These are phyloP conservation scores for Barnettozyma salicaria DNA, from an alignment of 805 yeast genomes.

Conservation along the genomic window DNA sequence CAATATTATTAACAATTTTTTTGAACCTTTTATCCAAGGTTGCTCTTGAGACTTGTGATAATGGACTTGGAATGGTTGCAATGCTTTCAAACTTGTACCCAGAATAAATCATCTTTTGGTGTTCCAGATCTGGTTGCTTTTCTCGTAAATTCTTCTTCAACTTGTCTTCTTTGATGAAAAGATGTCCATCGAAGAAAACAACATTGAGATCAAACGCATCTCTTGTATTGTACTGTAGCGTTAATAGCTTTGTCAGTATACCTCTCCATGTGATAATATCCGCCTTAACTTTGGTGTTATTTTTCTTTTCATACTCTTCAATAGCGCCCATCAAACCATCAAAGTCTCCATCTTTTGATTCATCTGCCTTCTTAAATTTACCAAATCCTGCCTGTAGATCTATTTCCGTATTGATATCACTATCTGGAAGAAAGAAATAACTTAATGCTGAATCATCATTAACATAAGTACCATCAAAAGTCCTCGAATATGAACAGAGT, in stretches of 20 bases:
- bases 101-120: constrained; percentile 45
- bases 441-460: constrained; percentile 49
- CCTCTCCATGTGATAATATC: constrained; percentile 86
- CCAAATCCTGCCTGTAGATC: constrained; percentile 63
- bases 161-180: constrained; percentile 48
- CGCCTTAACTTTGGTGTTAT: constrained; percentile 40
- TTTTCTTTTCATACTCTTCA: constrained; percentile 44
- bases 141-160: constrained; percentile 23
- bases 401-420: constrained; percentile 50
- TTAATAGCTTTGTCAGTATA: constrained; percentile 64
- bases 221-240: constrained; percentile 53
- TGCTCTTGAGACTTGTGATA: constrained; percentile 61
- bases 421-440: constrained; percentile 81
- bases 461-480: constrained; percentile 45
- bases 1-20: constrained; percentile 58
- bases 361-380: constrained; percentile 52
- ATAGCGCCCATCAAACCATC: constrained; percentile 53
- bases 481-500: constrained; percentile 59
- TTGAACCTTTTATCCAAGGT: constrained; percentile 62
- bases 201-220: constrained; percentile 58
- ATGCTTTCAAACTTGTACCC: constrained; percentile 86
- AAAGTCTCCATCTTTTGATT: constrained; percentile 50
- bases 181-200: constrained; percentile 67
- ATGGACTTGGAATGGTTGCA: constrained; percentile 69
- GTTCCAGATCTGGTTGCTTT: constrained; percentile 23